Base-by-base conservation (phyloP, 768 basidiomycete genomes). In the Suillus bovinus region DNA sequence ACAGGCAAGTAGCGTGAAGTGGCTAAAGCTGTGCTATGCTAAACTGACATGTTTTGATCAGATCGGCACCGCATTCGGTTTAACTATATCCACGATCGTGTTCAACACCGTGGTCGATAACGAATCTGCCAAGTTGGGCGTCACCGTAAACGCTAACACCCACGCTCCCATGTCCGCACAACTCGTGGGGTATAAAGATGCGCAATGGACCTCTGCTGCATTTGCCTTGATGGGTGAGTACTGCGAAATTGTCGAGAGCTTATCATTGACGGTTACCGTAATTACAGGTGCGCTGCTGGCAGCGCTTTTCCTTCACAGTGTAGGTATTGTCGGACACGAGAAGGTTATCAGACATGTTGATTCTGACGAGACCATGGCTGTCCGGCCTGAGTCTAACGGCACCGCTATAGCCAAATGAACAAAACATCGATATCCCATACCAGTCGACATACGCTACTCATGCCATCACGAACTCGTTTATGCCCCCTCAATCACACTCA, bases 21-120 rank as follows among this genome's bases (percentile, higher is more conserved):
- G 6, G 24, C 5, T 7, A 27, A 47, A 29, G 34, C 0, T 39
- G 41, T 58, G 41, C 24, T 36, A 10, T 33, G 3, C 8, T 31
- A 55, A 10, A 14, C 50, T 52, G 1, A 22, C 4, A 7, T n/a
- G 2, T 38, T n/a, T 29, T 14, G 16, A 5, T 47, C 62, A 88
- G 89, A 72, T 92, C 16, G 91, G 90, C 8, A 84, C 84, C 0
- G 82, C 88, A 7, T 79, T 91, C 41, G 91, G 90, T 17, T 79
- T 91, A 4, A 87, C 90, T 13, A 79, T 91, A 17, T 81, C 85
- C 9, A 91, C 90, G 0, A 87, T 91, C 34, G 86, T 90, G 41
- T 89, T 84, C 72, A 82, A 91, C 66, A 73, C 79, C 2, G 81
- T 84, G n/a, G 74, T 81, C 14, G 60, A 63, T 5, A 63, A 73